Conservation (phyloP, 164 flowering plant species). For the grape (Vitis vinifera) region ASM3070453v1 NC_081808.1:15185501-15186000, state of each 20-base stretch:
- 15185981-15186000: no score
- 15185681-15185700: not conserved
- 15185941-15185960: no score
- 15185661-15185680: not conserved
- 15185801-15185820: no score
- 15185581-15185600: slow-evolving; percentile 98
- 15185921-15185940: no score
- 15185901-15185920: no score
- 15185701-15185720: not conserved
- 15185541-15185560: slow-evolving; percentile 84
- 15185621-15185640: slow-evolving; percentile 47
- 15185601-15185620: slow-evolving; percentile 97
- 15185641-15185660: not conserved
- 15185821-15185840: no score
- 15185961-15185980: no score
- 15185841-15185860: no score
- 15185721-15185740: not conserved
- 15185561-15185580: slow-evolving; percentile 88
- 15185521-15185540: slow-evolving; percentile 71
- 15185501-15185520: not conserved
- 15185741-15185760: not conserved
- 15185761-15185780: no score
- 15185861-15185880: no score
- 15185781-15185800: no score
- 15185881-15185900: no score